These are phyloP conservation scores for Murraya koenigii DNA, from an alignment of 345 rosid genomes.

Conservation along the genomic window DNA sequence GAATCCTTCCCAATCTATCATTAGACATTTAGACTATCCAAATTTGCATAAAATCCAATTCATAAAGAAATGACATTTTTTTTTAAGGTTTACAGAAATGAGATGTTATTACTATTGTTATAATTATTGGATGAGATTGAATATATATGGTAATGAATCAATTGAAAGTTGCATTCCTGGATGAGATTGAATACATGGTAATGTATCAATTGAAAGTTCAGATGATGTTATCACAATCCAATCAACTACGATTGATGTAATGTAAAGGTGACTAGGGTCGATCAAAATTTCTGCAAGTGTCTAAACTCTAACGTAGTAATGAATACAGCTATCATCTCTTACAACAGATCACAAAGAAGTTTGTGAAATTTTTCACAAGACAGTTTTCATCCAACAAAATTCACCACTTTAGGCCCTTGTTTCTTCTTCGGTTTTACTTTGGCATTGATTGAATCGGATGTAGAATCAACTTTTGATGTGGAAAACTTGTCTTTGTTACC, in stretches of 20 bases:
- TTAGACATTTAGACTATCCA: not conserved
- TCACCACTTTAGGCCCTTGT: slow-evolving; percentile 68
- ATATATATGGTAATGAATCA: too few relatives aligned
- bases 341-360: not conserved
- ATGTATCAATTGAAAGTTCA: not conserved
- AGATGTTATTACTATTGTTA: not conserved
- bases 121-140: too few relatives aligned
- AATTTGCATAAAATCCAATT: not conserved
- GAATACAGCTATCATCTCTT: not conserved
- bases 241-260: not conserved
- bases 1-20: not conserved
- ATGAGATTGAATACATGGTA: not conserved
- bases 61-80: too few relatives aligned
- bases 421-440: slow-evolving; percentile 46
- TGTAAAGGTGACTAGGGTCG: not conserved
- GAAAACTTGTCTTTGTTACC: slow-evolving; percentile 30
- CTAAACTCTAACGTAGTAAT: not conserved
- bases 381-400: slow-evolving; percentile 47
- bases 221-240: not conserved
- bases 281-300: not conserved
- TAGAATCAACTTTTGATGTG: slow-evolving; percentile 13
- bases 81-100: too few relatives aligned
- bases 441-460: slow-evolving; percentile 25
- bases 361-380: not conserved
- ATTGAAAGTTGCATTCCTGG: not conserved